A percentile compares a stretch with the other conserved stretches of the same genome.
Evolutionary conservation across 805 yeast genomes (phyloP).

Genomic region (Wickerhamomyces chaumierensis): DNA sequence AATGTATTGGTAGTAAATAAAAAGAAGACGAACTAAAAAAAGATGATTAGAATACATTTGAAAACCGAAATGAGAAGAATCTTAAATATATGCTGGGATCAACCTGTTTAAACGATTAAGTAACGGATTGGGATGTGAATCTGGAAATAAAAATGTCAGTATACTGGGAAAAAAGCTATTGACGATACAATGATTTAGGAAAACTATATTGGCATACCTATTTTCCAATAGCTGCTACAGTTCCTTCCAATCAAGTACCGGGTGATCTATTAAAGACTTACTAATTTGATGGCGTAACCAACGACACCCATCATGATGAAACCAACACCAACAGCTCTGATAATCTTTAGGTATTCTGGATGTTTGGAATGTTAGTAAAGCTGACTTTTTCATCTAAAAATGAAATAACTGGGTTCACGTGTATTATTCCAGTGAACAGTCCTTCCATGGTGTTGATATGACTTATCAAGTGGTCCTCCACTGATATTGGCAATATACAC

Average conservation of each 20-base stretch:
- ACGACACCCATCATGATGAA: constrained; percentile 96
- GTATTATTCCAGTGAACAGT: not conserved
- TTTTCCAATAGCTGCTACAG: no score
- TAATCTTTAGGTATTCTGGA: constrained; percentile 70
- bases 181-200: no score
- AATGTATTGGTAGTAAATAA: no score
- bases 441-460: no score
- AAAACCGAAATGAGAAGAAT: not conserved
- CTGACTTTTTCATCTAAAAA: no score
- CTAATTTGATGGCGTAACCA: constrained; percentile 87
- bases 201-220: no score
- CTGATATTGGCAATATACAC: no score
- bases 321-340: constrained; percentile 95
- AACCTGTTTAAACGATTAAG: constrained; percentile 67
- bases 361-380: constrained; percentile 4
- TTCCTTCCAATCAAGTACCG: not conserved
- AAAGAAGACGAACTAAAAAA: no score
- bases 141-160: constrained; percentile 4
- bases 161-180: no score
- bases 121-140: constrained; percentile 94
- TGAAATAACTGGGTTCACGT: no score
- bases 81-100: no score
- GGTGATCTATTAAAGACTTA: constrained; percentile 16
- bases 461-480: no score
- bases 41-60: not conserved